Evolutionary conservation across 441 rosid genomes (phyloP), one percentile per base, ranked within the genome.

Genomic region (Monsonia emarginata): DNA sequence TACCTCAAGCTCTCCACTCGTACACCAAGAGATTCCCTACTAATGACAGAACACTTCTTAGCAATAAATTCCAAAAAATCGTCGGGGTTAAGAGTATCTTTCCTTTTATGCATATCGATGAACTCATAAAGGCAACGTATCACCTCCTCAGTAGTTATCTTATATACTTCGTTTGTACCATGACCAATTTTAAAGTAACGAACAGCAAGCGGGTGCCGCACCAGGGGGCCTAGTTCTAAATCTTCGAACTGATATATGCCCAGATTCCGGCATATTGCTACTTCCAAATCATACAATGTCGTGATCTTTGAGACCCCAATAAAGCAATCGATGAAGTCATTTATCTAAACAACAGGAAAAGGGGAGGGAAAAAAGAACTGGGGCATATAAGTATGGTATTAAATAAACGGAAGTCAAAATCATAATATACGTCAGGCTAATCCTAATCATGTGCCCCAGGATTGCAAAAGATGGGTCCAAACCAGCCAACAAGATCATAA

Each of bases 241-340:
- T 89, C 88, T 71, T 88, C 84, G 69, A 86, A 95, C 71, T 75
- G 75, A 74, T 72, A 84, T 73, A 88, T 77, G 68, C 87, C 86
- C 84, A 89, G 96, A 69, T 79, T 87, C 69, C 79, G 76, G 77
- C 99, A 91, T 52, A 91, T 74, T 8, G 89, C 96, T 76, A 70
- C 76, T 74, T 88, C 88, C 88, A 95, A 82, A 73, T 95, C 99
- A 80, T 87, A 77, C 76, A 95, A 75, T 0, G 98, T 79, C 31
- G 91, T 84, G 26, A 95, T 84, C 68, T 80, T 75, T 72, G 89
- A 76, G 42, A 86, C 99, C 64, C 83, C 95, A 69, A 88, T 83
- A 69, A 81, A 95, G 83, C 99, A 95, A 74, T 87, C 89, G 70
- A 95, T 89, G 80, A 87, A 95, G 14, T 95, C 88, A 86, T 88